phyloP scores from a whole-genome alignment of 2,329 filamentous ascomycete genomes.

The Gliomastix tumulicola region DNA sequence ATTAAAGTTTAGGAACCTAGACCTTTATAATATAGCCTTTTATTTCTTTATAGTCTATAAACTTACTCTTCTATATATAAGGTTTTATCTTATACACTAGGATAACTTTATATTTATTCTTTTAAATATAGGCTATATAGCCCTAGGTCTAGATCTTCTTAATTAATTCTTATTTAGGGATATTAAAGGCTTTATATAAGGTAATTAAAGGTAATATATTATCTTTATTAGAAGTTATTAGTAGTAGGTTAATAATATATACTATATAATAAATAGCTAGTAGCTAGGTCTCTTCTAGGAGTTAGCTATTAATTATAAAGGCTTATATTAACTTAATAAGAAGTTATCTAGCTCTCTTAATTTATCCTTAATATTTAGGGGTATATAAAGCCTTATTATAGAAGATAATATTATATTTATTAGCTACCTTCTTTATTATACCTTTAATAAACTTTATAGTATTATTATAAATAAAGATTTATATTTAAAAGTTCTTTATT shows the following conservation, averaged over 20 bases:
- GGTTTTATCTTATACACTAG: not conserved
- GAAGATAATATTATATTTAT: not conserved
- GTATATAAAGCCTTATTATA: not conserved
- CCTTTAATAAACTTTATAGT: too few relatives aligned
- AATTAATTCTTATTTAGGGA: too few relatives aligned
- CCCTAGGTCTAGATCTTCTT: too few relatives aligned
- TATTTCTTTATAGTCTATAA: not conserved
- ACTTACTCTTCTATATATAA: too few relatives aligned
- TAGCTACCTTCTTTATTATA: not conserved
- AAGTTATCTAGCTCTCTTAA: not conserved
- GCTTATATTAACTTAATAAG: not conserved
- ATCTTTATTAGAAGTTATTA: too few relatives aligned
- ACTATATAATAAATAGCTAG: not conserved
- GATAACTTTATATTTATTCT: too few relatives aligned
- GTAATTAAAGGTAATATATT: too few relatives aligned
- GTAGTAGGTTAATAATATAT: not conserved
- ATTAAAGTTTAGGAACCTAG: too few relatives aligned
- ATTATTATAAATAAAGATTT: not conserved
- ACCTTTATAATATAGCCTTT: too few relatives aligned
- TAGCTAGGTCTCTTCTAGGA: not conserved
- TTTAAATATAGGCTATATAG: not conserved
- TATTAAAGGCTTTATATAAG: too few relatives aligned
- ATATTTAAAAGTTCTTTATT: not conserved
- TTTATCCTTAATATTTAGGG: not conserved
- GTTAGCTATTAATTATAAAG: not conserved